Base-by-base conservation (phyloP, 1,139 yeast species). In the Candida labiduridarum region DNA sequence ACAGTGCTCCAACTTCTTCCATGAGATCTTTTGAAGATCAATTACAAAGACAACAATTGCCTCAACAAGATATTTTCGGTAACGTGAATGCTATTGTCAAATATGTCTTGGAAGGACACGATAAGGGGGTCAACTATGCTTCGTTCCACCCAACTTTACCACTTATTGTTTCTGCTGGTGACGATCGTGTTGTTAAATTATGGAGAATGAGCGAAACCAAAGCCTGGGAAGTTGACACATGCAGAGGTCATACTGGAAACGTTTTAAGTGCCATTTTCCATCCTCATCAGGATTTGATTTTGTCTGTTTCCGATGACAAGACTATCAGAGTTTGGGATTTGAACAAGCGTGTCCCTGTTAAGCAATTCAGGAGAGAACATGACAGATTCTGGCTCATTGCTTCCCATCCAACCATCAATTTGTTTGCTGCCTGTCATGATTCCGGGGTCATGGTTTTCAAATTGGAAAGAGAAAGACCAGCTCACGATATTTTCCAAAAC, bases 171-270 rank as follows among this genome's bases (percentile, higher is more conserved):
- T 90, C 97, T 30, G 96, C 95, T 60, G 96, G 96, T 66, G 99
- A 95, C 67, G 99, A 95, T 68, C 83, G 99, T 59, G 85, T 94
- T 57, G 89, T 95, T 50, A 94, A 94, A 71, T 78, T 95, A 59
- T 95, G 99, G 99, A 83, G 99, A 71, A 91, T 92, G 97, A 87
- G 92, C 63, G 97, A 95, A 61, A 87, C 96, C 36, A 91, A 92
- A 71, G 99, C 99, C 31, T 95, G 99, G 98, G 99, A 95, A 69
- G 96, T 95, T 49, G 99, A 95, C 66, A 90, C 98, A 41, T 94
- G 97, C 71, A 83, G 99, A 64, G 99, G 99, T 49, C 99, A 95
- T 68, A 87, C 96, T 44, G 92, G 94, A 64, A 91, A 90, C 64
- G 96, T 94, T 50, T 84, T 92, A 51, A 80, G 96, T 68, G 92